Evolutionary conservation across 2,329 filamentous ascomycete genomes (phyloP), one percentile per base, ranked within the genome.

Genomic region (Xylaria sp.): DNA sequence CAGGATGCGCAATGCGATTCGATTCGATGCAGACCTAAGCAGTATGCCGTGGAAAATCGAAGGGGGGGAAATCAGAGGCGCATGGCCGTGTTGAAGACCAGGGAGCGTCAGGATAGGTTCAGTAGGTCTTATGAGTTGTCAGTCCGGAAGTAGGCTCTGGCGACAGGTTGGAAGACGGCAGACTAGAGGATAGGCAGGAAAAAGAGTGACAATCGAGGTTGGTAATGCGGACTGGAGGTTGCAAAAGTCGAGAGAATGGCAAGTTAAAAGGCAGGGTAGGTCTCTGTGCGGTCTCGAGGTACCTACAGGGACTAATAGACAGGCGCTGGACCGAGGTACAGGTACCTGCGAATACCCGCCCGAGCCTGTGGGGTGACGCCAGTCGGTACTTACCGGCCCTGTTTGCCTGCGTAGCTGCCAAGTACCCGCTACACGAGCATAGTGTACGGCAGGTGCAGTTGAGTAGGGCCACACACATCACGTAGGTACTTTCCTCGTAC

Each of bases 1-100:
- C 11, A 46, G 42, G 23, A 30, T 30, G 23, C 23, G 23, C 23
- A 23, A 60, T 64, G 59, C 54, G 52, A 58, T 62, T 58, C 55
- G 44, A 19, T 63, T 58, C 55, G 44, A 18, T 57, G 37, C 55
- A 53, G 57, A 46, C 42, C 37, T 9, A 10, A 46, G 23, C 48
- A 51, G 46, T 55, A 50, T 16, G 46, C 34, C 7, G 46, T 8
- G 34, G 35, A 9, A 47, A 49, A 23, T 44, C 35, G 49, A 34
- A 52, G 39, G 34, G 35, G 6, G 16, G n/a, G 9, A 19, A 11
- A 39, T 46, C 42, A 46, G 42, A 16, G 42, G 13, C 13, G 13
- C 13, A 46, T 46, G 42, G 13, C 42, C 42, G 37, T 42, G 37
- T 13, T 46, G 42, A 46, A n/a, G 42, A 11, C 42, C 42, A 30